Evolutionary conservation across 164 flowering plant species (phyloP).

Genomic region (Warburgia ugandensis): DNA sequence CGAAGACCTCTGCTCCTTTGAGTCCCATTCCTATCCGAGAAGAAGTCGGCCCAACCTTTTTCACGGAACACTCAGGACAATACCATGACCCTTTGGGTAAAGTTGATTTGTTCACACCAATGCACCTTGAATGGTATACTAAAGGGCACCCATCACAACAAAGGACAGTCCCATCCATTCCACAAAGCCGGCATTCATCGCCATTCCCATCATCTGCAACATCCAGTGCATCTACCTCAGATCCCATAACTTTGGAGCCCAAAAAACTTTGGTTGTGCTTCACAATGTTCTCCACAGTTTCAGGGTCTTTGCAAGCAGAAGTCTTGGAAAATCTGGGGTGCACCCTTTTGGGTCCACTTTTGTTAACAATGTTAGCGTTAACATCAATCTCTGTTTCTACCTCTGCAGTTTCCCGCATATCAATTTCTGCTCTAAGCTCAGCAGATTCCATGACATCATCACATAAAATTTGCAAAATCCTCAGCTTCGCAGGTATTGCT

Average conservation of each 20-base stretch:
- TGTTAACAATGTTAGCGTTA: slow-evolving; percentile 15
- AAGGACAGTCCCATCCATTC: slow-evolving; percentile 93
- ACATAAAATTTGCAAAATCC: slow-evolving; percentile 73
- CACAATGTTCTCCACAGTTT: slow-evolving; percentile 28
- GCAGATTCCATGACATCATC: slow-evolving; percentile 65
- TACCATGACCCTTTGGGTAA: slow-evolving; percentile 87
- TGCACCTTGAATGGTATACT: slow-evolving; percentile 90
- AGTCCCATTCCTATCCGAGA: slow-evolving; percentile 44
- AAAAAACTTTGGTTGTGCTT: slow-evolving; percentile 19
- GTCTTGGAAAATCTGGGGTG: slow-evolving; percentile 68
- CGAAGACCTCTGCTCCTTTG: slow-evolving; percentile 73
- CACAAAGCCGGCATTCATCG: slow-evolving; percentile 94
- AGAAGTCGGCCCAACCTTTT: slow-evolving; percentile 35
- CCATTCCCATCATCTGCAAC: slow-evolving; percentile 59
- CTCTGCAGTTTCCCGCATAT: slow-evolving; percentile 62
- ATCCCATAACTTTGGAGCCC: slow-evolving; percentile 19
- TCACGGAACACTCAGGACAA: slow-evolving; percentile 81
- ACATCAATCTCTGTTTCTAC: slow-evolving; percentile 45
- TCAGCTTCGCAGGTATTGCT: slow-evolving; percentile 51
- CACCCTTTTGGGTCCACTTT: slow-evolving; percentile 55
- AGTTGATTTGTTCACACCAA: slow-evolving; percentile 61
- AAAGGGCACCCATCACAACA: slow-evolving; percentile 99
- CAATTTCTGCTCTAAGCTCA: slow-evolving; percentile 77
- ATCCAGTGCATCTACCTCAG: slow-evolving; percentile 19
- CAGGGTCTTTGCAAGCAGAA: slow-evolving; percentile 51